Conservation (phyloP, 2,329 filamentous ascomycete species). For the Graphilbum fragrans region DNA sequence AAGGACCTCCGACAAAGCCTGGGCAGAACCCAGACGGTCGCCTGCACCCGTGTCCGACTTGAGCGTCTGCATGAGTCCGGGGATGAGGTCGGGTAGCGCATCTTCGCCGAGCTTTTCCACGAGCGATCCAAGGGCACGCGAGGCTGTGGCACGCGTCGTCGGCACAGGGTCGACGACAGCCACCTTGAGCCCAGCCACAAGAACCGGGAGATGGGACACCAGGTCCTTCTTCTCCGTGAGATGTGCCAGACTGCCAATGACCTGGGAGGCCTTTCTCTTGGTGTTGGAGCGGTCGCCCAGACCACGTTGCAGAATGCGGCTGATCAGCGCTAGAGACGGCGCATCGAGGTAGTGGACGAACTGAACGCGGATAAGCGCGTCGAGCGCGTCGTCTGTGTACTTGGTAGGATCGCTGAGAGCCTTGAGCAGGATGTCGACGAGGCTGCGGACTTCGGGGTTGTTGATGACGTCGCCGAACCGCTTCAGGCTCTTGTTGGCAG, state of each 20-base stretch:
- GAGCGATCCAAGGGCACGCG: slow-evolving; percentile 89
- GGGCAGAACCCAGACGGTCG: slow-evolving; percentile 88
- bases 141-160: slow-evolving; percentile 89
- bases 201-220: slow-evolving; percentile 76
- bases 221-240: slow-evolving; percentile 94
- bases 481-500: slow-evolving; percentile 91
- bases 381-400: slow-evolving; percentile 88
- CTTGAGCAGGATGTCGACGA: slow-evolving; percentile 86
- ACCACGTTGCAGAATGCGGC: slow-evolving; percentile 88
- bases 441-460: slow-evolving; percentile 90
- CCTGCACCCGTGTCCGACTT: slow-evolving; percentile 95
- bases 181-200: slow-evolving; percentile 79
- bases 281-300: slow-evolving; percentile 84
- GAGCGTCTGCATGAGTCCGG: slow-evolving; percentile 92
- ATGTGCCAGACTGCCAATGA: slow-evolving; percentile 95
- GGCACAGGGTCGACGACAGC: slow-evolving; percentile 93
- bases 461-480: slow-evolving; percentile 97
- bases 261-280: slow-evolving; percentile 91
- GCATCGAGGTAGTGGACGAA: slow-evolving; percentile 98
- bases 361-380: slow-evolving; percentile 92
- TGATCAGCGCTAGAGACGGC: slow-evolving; percentile 86
- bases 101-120: slow-evolving; percentile 98
- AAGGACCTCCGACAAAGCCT: slow-evolving; percentile 91
- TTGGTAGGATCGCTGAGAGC: slow-evolving; percentile 95
- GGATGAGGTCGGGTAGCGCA: slow-evolving; percentile 90